phyloP scores from a whole-genome alignment of 2,329 filamentous ascomycete genomes.

The Aphanocladium album region DNA sequence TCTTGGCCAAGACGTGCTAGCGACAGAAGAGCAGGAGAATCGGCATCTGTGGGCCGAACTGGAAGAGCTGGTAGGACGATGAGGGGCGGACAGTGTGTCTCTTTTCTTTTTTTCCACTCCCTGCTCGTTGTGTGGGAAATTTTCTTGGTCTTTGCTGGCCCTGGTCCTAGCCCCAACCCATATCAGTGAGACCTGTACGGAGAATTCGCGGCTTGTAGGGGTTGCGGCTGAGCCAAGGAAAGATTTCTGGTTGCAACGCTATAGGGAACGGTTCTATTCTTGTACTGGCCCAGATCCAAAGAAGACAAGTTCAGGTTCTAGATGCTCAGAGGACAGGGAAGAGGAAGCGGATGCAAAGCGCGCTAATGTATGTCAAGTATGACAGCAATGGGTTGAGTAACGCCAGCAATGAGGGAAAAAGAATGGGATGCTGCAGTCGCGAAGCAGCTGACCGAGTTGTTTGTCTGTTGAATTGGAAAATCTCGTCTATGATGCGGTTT shows the following conservation, averaged over 20 bases:
- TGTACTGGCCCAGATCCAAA: background rate
- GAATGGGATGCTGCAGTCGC: background rate
- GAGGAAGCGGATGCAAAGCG: background rate
- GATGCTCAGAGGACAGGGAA: background rate
- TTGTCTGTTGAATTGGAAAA: background rate
- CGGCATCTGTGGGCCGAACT: slow-evolving; percentile 4
- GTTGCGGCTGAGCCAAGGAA: slow-evolving; percentile 1
- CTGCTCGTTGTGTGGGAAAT: background rate
- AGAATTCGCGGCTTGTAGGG: background rate
- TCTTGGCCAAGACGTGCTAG: slow-evolving; percentile 11
- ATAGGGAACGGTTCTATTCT: background rate
- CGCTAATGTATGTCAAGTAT: background rate
- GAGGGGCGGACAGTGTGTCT: background rate
- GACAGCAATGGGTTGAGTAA: background rate
- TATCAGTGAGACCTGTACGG: background rate
- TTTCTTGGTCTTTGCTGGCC: background rate
- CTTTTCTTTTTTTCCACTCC: background rate
- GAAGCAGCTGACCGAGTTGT: background rate
- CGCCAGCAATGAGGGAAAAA: background rate
- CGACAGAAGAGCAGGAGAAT: background rate
- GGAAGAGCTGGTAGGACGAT: background rate
- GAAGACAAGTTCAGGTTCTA: background rate
- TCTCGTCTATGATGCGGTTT: background rate
- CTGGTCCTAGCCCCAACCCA: background rate
- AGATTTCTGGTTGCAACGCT: background rate